A percentile compares a stretch with the other conserved stretches of the same genome.
Conservation (phyloP, 2,329 filamentous ascomycete species). For the Trichoderma oligosporum region DNA sequence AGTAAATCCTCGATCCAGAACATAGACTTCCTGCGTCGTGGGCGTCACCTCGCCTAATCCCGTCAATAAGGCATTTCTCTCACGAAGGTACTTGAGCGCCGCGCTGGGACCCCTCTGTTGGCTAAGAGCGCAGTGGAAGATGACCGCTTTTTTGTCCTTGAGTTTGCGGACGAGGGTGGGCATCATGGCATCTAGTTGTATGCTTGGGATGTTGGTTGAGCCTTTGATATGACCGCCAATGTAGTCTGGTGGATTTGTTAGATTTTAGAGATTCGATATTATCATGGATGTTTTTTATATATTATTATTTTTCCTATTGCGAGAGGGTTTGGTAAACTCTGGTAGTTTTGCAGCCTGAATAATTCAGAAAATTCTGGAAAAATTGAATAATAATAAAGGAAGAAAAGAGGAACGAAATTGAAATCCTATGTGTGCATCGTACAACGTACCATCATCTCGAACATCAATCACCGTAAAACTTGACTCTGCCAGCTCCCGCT, state of each 20-base stretch:
- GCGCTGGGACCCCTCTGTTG: conserved; percentile 87
- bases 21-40: conserved; percentile 65
- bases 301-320: no score
- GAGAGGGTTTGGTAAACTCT: no score
- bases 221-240: conserved; percentile 84
- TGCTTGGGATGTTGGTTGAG: conserved; percentile 70
- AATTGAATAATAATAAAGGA: background rate
- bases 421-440: background rate
- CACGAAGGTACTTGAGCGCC: conserved; percentile 73
- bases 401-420: background rate
- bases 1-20: conserved; percentile 80
- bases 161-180: conserved; percentile 79
- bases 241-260: conserved; percentile 76
- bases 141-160: conserved; percentile 71
- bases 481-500: conserved; percentile 38
- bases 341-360: background rate
- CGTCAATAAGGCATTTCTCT: conserved; percentile 53
- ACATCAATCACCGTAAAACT: conserved; percentile 80
- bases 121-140: conserved; percentile 92
- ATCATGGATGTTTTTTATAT: no score
- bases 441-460: conserved; percentile 66
- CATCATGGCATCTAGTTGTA: conserved; percentile 68
- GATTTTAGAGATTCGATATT: no score
- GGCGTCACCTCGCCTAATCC: conserved; percentile 30
- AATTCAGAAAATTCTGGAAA: background rate